These are phyloP conservation scores for Mycena rebaudengoi DNA, from an alignment of 768 basidiomycete species.

Conservation along the genomic window DNA sequence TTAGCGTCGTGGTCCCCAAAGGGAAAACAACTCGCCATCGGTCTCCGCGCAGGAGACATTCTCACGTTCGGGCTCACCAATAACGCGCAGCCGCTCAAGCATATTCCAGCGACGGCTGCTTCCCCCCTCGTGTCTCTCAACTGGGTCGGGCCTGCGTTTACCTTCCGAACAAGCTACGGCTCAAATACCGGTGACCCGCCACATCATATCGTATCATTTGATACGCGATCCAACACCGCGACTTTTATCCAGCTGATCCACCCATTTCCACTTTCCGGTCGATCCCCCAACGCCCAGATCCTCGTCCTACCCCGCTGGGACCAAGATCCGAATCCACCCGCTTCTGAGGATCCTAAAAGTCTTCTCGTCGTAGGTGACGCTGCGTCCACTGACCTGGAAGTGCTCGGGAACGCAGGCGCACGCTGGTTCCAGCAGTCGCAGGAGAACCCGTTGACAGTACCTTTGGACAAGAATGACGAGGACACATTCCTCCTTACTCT, in stretches of 20 bases:
- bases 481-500: slow-evolving; percentile 76
- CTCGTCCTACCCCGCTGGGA: slow-evolving; percentile 58
- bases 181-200: slow-evolving; percentile 45
- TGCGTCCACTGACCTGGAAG: slow-evolving; percentile 56
- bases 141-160: slow-evolving; percentile 75
- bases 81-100: slow-evolving; percentile 61
- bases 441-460: slow-evolving; percentile 66
- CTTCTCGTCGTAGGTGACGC: slow-evolving; percentile 56
- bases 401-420: slow-evolving; percentile 49
- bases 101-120: slow-evolving; percentile 66
- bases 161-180: slow-evolving; percentile 73
- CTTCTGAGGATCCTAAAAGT: slow-evolving; percentile 47
- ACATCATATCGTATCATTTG: slow-evolving; percentile 56
- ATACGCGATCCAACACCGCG: slow-evolving; percentile 49
- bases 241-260: slow-evolving; percentile 49
- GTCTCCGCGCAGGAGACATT: slow-evolving; percentile 74
- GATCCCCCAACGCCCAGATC: slow-evolving; percentile 48
- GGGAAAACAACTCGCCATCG: slow-evolving; percentile 85
- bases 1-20: slow-evolving; percentile 89
- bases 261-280: slow-evolving; percentile 51
- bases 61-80: slow-evolving; percentile 69
- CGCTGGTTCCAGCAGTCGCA: slow-evolving; percentile 60
- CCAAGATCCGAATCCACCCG: slow-evolving; percentile 38
- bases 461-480: slow-evolving; percentile 71
- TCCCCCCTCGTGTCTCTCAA: slow-evolving; percentile 59